Evolutionary conservation across 2,329 filamentous ascomycete genomes (phyloP).

Genomic region (Epichloe hybrida): DNA sequence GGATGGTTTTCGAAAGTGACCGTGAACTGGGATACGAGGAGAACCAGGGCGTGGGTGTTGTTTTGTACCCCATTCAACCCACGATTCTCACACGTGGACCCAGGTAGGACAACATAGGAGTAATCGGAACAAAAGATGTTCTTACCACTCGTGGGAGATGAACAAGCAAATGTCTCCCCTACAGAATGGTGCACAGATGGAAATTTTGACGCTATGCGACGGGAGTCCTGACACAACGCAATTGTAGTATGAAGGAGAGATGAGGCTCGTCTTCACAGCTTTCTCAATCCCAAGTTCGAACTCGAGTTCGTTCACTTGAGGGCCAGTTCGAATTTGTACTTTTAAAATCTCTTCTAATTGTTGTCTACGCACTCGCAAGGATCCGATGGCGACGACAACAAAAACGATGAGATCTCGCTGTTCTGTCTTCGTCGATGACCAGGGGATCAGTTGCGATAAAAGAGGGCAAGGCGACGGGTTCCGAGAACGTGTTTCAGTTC

Average conservation of each 20-base stretch:
- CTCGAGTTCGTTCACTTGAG: conserved; percentile 17
- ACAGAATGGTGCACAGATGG: conserved; percentile 26
- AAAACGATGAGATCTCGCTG: conserved; percentile 21
- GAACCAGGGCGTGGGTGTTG: too few relatives aligned
- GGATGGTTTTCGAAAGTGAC: background rate
- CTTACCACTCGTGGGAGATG: conserved; percentile 71
- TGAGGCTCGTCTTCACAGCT: background rate
- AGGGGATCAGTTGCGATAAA: conserved; percentile 21
- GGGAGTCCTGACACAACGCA: conserved; percentile 10
- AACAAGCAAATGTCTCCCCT: conserved; percentile 98
- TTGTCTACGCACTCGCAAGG: conserved; percentile 25
- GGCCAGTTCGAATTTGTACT: conserved; percentile 12
- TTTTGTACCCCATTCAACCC: too few relatives aligned
- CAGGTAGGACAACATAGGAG: background rate
- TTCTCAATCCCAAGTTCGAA: conserved; percentile 7
- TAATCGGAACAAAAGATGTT: conserved; percentile 8
- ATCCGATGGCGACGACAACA: conserved; percentile 17
- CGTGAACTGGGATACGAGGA: background rate
- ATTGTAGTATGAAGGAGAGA: background rate
- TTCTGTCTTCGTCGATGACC: conserved; percentile 21
- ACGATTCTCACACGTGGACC: too few relatives aligned
- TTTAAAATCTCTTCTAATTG: conserved; percentile 17
- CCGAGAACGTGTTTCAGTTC: conserved; percentile 32
- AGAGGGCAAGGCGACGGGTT: conserved; percentile 16
- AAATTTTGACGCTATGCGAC: conserved; percentile 11